Conservation (phyloP, 352 stramenopile genomes). For the Phytopythium vexans region DNA sequence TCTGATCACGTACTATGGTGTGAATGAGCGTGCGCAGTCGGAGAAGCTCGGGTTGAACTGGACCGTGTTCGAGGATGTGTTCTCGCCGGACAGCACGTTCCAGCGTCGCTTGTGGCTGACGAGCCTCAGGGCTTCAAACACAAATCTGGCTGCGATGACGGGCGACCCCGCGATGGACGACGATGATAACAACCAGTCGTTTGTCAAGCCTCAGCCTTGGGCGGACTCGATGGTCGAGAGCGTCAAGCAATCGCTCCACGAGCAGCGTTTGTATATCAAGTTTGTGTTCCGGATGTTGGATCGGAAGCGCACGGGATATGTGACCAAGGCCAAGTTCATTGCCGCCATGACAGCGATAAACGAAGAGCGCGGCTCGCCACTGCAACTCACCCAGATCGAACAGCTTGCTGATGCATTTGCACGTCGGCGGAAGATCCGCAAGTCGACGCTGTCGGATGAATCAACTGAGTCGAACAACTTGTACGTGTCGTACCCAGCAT, state of each 20-base stretch:
- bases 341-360: constrained; percentile 75
- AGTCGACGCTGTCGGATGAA: constrained; percentile 15
- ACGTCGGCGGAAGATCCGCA: constrained; percentile 24
- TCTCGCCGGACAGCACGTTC: constrained; percentile 63
- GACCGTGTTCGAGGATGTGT: constrained; percentile 78
- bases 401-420: constrained; percentile 65
- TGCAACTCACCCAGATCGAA: constrained; percentile 59
- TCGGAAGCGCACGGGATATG: constrained; percentile 55
- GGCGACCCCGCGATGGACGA: constrained; percentile 17
- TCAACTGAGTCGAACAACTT: constrained; percentile 22
- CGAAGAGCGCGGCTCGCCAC: constrained; percentile 56
- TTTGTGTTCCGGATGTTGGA: constrained; percentile 78
- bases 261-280: constrained; percentile 81
- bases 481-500: constrained; percentile 68
- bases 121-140: constrained; percentile 52
- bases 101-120: constrained; percentile 61
- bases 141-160: constrained; percentile 28
- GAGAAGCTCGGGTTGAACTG: constrained; percentile 50
- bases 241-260: constrained; percentile 70
- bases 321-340: constrained; percentile 70
- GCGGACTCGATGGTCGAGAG: constrained; percentile 64
- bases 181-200: constrained; percentile 21
- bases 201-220: constrained; percentile 46
- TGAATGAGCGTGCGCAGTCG: constrained; percentile 34
- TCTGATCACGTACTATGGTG: constrained; percentile 60